Percentiles rank a stretch among this genome's conserved stretches.
phyloP scores from a whole-genome alignment of 176 grass and related monocot species.

The Raddia guianensis region DNA sequence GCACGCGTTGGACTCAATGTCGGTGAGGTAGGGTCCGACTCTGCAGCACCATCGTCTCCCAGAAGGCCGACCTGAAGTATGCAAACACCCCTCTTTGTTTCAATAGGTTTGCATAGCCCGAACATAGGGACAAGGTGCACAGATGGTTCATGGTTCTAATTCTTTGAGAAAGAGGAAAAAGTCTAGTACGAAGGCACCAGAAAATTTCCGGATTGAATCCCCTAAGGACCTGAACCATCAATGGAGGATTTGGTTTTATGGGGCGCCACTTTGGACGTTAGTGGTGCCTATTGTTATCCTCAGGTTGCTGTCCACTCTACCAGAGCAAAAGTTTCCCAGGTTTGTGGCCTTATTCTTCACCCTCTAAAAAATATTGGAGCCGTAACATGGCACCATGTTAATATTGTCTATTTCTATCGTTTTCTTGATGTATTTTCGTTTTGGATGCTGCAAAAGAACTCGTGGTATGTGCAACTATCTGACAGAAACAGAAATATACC shows the following conservation, averaged over 20 bases:
- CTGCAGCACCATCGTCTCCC: too few relatives aligned
- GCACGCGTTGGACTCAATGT: too few relatives aligned
- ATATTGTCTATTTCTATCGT: constrained; percentile 19
- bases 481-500: not conserved
- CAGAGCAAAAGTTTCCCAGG: not conserved
- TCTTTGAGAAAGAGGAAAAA: not conserved
- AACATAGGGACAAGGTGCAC: not conserved
- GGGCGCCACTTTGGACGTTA: not conserved
- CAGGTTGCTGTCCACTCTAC: not conserved
- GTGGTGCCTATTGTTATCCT: not conserved
- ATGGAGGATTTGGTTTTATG: not conserved
- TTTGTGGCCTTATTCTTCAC: too few relatives aligned
- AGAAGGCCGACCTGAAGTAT: not conserved
- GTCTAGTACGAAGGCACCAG: not conserved
- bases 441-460: not conserved
- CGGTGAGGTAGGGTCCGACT: too few relatives aligned
- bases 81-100: not conserved
- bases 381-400: not conserved
- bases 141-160: not conserved
- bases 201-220: not conserved
- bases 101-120: not conserved
- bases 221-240: not conserved
- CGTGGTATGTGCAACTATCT: not conserved
- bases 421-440: constrained; percentile 5
- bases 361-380: not conserved